Evolutionary conservation across 305 asterid genomes (phyloP).

Genomic region (Vinca major): DNA sequence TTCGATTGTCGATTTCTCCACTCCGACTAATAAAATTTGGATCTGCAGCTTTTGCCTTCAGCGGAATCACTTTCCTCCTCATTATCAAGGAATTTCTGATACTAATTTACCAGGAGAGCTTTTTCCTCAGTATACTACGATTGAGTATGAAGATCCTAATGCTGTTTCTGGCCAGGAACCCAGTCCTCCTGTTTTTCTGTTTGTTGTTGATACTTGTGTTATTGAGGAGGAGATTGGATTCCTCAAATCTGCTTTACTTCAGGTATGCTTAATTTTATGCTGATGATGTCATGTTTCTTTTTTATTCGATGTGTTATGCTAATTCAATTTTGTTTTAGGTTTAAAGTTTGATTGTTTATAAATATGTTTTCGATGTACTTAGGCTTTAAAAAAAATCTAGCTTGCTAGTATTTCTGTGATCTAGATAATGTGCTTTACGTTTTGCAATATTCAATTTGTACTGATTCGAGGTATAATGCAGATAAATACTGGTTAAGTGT

Average conservation of each 20-base stretch:
- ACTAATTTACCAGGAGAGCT: conserved; percentile 89
- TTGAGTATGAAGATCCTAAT: conserved; percentile 61
- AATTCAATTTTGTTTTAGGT: no score
- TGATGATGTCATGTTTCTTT: no score
- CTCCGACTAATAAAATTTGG: conserved; percentile 68
- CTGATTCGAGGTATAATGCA: no score
- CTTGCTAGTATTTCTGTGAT: no score
- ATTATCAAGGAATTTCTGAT: conserved; percentile 80
- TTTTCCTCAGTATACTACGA: conserved; percentile 80
- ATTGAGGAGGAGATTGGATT: conserved; percentile 92
- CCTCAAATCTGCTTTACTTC: conserved; percentile 61
- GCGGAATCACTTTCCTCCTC: conserved; percentile 79
- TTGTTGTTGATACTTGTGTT: conserved; percentile 77
- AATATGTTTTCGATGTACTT: no score
- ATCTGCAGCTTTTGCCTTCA: conserved; percentile 89
- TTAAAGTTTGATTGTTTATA: no score
- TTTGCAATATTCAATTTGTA: no score
- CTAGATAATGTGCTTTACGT: no score
- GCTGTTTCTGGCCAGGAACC: conserved; percentile 32
- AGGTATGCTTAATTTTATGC: conserved; percentile 16
- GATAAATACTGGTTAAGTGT: background rate
- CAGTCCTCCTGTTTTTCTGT: conserved; percentile 52
- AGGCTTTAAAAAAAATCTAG: no score
- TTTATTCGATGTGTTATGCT: no score
- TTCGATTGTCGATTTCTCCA: conserved; percentile 82